phyloP scores from a whole-genome alignment of 495 filamentous ascomycete genomes.

The Glutinoglossum americanum region DNA sequence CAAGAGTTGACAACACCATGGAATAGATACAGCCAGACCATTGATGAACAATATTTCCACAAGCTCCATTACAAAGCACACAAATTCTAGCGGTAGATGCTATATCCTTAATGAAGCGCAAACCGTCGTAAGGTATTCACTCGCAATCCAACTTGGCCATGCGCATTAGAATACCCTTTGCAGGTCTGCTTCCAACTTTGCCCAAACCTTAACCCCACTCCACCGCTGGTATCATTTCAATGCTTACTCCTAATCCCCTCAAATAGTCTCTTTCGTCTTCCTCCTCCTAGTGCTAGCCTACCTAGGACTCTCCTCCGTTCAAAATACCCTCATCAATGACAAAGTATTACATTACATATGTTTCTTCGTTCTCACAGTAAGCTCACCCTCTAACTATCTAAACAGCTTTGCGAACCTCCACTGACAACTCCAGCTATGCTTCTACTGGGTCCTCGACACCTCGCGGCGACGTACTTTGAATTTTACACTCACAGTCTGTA shows the following conservation, averaged over 20 bases:
- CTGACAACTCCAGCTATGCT: slow-evolving; percentile 26
- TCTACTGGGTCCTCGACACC: slow-evolving; percentile 96
- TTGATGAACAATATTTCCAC: no score
- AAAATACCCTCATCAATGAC: slow-evolving; percentile 46
- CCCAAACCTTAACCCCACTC: background rate
- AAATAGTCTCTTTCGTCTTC: slow-evolving; percentile 49
- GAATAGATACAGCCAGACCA: no score
- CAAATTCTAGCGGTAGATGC: no score
- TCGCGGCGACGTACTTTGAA: slow-evolving; percentile 64
- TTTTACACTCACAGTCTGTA: slow-evolving; percentile 64
- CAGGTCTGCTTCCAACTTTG: background rate
- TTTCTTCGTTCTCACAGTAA: slow-evolving; percentile 67
- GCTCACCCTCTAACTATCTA: background rate
- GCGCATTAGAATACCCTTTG: slow-evolving; percentile 12
- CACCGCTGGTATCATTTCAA: no score
- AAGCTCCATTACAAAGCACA: no score
- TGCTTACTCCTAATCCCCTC: background rate
- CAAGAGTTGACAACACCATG: no score
- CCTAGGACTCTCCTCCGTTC: slow-evolving; percentile 43
- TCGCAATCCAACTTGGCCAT: slow-evolving; percentile 4
- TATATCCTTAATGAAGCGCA: background rate
- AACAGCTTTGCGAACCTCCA: background rate
- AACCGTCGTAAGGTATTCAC: background rate
- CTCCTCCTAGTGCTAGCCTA: slow-evolving; percentile 59
- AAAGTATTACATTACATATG: slow-evolving; percentile 75